These are phyloP conservation scores for Talaromyces funiculosus DNA, from an alignment of 2,329 filamentous ascomycete species.

Conservation along the genomic window DNA sequence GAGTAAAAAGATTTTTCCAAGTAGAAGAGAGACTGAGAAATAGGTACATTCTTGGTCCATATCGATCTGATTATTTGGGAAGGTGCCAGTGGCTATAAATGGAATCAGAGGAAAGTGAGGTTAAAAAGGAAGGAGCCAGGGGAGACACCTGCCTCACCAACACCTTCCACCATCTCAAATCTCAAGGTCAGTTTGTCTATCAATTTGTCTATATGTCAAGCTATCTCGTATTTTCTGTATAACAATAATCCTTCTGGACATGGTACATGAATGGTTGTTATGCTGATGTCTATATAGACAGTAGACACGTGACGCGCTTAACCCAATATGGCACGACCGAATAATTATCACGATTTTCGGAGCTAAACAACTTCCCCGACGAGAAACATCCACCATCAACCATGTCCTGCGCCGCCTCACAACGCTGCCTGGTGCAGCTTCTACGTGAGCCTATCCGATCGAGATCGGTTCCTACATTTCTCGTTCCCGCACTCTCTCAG, in stretches of 20 bases:
- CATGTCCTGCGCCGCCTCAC: slow-evolving; percentile 53
- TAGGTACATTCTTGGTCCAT: not conserved
- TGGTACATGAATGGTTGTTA: not conserved
- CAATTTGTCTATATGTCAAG: no score
- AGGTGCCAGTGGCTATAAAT: not conserved
- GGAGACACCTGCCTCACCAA: not conserved
- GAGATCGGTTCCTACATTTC: slow-evolving; percentile 62
- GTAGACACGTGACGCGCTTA: slow-evolving; percentile 10
- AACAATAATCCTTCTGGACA: not conserved
- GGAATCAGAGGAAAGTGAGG: slow-evolving; percentile 9
- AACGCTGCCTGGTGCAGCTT: slow-evolving; percentile 55
- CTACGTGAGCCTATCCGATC: slow-evolving; percentile 43
- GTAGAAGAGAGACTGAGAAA: not conserved
- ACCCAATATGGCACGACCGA: slow-evolving; percentile 15
- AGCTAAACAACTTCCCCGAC: slow-evolving; percentile 21
- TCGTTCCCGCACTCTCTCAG: slow-evolving; percentile 62
- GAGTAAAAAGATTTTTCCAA: not conserved
- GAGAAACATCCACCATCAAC: slow-evolving; percentile 22
- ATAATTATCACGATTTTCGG: slow-evolving; percentile 28
- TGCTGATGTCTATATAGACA: not conserved
- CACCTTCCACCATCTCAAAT: not conserved
- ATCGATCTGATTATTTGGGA: not conserved
- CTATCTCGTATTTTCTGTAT: no score
- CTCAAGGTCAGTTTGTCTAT: not conserved
- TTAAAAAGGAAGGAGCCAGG: slow-evolving; percentile 9